Evolutionary conservation across 192 early-diverging fungal species (phyloP).

Genomic region (Thamnidium elegans): DNA sequence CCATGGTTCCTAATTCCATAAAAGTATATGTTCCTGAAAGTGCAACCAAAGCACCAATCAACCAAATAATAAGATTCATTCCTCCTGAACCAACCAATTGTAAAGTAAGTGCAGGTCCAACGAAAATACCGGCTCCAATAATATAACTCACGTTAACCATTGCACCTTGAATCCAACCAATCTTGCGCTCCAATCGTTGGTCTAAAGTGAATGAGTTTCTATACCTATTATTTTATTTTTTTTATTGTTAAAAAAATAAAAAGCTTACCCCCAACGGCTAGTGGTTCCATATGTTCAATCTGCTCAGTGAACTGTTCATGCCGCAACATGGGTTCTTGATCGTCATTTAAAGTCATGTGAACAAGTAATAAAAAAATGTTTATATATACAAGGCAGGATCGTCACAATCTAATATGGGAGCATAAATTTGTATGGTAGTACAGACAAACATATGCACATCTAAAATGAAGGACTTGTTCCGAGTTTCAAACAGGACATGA

Average conservation of each 20-base stretch:
- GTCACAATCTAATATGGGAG: too few species aligned
- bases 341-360: not conserved
- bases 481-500: too few species aligned
- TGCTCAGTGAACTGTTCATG: slow-evolving; percentile 12
- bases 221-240: too few species aligned
- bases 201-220: slow-evolving; percentile 11
- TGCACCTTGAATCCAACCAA: slow-evolving; percentile 26
- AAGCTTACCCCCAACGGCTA: slow-evolving; percentile 28
- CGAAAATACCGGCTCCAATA: slow-evolving; percentile 34
- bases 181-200: slow-evolving; percentile 27
- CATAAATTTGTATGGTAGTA: too few species aligned
- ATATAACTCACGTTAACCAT: slow-evolving; percentile 36
- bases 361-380: too few species aligned
- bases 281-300: slow-evolving; percentile 22
- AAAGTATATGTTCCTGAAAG: slow-evolving; percentile 22
- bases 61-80: slow-evolving; percentile 33
- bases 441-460: too few species aligned
- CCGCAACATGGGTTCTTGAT: not conserved
- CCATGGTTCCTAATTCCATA: slow-evolving; percentile 36
- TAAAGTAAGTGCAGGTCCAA: slow-evolving; percentile 25
- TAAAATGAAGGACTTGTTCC: too few species aligned
- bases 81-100: slow-evolving; percentile 30
- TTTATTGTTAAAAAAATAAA: too few species aligned
- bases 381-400: too few species aligned
- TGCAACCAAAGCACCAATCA: slow-evolving; percentile 19